Base-by-base conservation (phyloP, 2,329 filamentous ascomycete species). In the Pseudopithomyces maydicus region DNA sequence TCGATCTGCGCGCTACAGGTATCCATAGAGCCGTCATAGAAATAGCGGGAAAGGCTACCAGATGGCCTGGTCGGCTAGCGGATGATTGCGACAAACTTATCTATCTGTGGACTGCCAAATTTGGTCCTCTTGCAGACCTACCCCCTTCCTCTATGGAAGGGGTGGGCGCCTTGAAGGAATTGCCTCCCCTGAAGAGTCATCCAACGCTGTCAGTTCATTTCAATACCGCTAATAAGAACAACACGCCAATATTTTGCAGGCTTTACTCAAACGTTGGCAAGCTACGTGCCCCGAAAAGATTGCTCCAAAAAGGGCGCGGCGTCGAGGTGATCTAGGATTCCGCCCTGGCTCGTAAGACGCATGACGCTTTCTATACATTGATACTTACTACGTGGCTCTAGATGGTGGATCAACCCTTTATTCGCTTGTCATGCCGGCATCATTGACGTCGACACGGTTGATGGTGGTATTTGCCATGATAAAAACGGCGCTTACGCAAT, bases 331-430 rank as follows among this genome's bases (percentile, higher is more conserved):
- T 57, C 58, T 81, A n/a, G 78, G 78, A 0, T 82, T 82, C 55
- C 69, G 58, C n/a, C 70, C 79, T 54, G 80, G 80, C 68, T 70
- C 76, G 80, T 82, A 58, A 67, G 78, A 74, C 1, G 36, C 19
- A 1, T 4, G 2, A 33, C 6, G 8, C 38, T 4, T 7, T 1
- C 17, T 12, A 14, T 12, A 15, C 2, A 15, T 29, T 7, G n/a
- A 35, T 36, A 22, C 57, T 66, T n/a, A 66, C 47, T 1, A n/a
- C n/a, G 2, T 17, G n/a, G n/a, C 8, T 35, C 20, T 19, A 82
- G 80, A 26, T 82, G 80, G 80, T 82, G 80, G 80, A 79, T 82
- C 59, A 80, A 76, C 49, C 61, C 77, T 22, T 65, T 81, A 14
- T 81, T 81, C 56, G 80, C 80, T 6, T 76, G 78, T 42, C 74